These are phyloP conservation scores for Carex pumila DNA, from an alignment of 176 grass and related monocot genomes.

Conservation along the genomic window DNA sequence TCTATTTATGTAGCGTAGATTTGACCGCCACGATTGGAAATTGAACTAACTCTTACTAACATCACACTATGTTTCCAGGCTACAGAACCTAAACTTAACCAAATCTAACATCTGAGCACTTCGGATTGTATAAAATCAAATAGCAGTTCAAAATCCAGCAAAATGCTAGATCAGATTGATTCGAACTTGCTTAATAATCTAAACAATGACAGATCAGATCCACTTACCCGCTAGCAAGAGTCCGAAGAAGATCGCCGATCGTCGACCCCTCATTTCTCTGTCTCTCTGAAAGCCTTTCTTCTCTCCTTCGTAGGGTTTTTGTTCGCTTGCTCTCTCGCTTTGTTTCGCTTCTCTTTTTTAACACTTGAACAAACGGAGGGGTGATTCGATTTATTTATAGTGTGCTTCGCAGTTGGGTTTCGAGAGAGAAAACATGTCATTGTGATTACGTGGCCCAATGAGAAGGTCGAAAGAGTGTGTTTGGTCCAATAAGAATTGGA, in stretches of 20 bases:
- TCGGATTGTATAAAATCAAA: background rate
- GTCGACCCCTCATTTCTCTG: background rate
- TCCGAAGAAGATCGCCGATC: conserved; percentile 1
- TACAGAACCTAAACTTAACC: background rate
- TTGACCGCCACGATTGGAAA: background rate
- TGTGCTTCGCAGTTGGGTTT: background rate
- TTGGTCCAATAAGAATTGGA: conserved; percentile 17
- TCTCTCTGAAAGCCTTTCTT: background rate
- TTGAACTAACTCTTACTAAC: background rate
- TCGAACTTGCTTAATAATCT: background rate
- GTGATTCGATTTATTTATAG: conserved; percentile 3
- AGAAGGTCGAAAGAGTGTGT: background rate
- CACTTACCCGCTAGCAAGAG: conserved; percentile 27
- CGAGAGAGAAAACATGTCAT: conserved; percentile 24
- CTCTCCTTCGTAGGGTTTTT: background rate
- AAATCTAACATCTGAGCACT: background rate
- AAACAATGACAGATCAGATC: conserved; percentile 8
- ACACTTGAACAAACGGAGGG: background rate
- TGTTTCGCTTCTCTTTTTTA: background rate
- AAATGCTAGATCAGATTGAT: background rate
- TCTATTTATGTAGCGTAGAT: background rate
- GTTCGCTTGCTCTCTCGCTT: background rate
- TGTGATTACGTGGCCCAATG: conserved; percentile 29
- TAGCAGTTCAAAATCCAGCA: background rate
- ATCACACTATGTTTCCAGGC: background rate